These are phyloP conservation scores for Neonectria faginata DNA, from an alignment of 2,329 filamentous ascomycete genomes.

Conservation along the genomic window DNA sequence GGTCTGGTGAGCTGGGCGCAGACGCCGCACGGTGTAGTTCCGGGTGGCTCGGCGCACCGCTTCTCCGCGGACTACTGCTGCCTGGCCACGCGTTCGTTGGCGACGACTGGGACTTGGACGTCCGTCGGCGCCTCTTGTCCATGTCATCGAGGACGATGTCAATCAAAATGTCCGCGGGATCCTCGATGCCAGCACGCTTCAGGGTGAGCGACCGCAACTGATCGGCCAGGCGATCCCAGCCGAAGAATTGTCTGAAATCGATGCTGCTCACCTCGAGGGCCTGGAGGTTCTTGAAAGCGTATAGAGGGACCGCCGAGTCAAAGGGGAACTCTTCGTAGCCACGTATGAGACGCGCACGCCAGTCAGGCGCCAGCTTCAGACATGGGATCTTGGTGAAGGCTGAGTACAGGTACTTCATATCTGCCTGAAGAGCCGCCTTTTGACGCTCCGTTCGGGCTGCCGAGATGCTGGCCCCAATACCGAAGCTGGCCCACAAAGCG, in stretches of 20 bases:
- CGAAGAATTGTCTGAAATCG: conserved; percentile 96
- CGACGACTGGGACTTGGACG: conserved; percentile 85
- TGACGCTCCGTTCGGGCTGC: conserved; percentile 88
- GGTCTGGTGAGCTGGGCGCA: conserved; percentile 72
- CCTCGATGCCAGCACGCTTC: conserved; percentile 87
- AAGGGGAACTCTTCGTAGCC: conserved; percentile 99
- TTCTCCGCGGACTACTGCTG: conserved; percentile 68
- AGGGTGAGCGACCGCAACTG: conserved; percentile 90
- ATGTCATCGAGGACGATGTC: conserved; percentile 97
- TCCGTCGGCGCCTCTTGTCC: conserved; percentile 88
- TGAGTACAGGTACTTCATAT: conserved; percentile 96
- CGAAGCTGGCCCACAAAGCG: conserved; percentile 88
- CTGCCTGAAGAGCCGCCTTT: conserved; percentile 84
- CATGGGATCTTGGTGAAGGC: conserved; percentile 99
- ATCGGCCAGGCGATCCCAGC: conserved; percentile 94
- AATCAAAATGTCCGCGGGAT: conserved; percentile 89
- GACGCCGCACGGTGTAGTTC: conserved; percentile 77
- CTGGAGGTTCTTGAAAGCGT: conserved; percentile 96
- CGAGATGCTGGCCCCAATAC: conserved; percentile 82
- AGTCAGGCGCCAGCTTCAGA: conserved; percentile 89
- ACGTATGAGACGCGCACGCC: conserved; percentile 87
- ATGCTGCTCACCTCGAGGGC: conserved; percentile 94
- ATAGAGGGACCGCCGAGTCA: conserved; percentile 95
- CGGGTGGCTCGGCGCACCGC: conserved; percentile 71
- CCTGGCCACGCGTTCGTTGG: conserved; percentile 78